Percentiles rank a stretch among this genome's conserved stretches.
Evolutionary conservation across 139 green algal genomes (phyloP).

Genomic region (Chlamydomonas asymmetrica): DNA sequence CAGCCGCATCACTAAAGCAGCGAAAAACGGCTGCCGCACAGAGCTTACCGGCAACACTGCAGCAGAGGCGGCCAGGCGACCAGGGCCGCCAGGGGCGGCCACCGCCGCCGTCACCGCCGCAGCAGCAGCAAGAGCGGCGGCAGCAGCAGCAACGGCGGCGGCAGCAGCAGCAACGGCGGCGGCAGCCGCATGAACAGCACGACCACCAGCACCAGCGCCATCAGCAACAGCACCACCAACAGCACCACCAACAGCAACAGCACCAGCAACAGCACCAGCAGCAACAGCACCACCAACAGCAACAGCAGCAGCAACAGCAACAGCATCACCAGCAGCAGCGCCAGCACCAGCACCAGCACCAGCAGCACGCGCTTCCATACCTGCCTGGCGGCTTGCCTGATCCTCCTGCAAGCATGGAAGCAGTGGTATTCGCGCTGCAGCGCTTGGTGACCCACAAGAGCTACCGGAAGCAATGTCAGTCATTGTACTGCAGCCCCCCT

Average conservation of each 20-base stretch:
- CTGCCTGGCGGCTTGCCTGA: too few relatives aligned
- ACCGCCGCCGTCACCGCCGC: neutral
- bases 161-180: neutral
- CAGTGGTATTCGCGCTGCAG: too few relatives aligned
- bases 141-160: neutral
- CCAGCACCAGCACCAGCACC: neutral
- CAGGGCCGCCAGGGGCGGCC: neutral
- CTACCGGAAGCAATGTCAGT: too few relatives aligned
- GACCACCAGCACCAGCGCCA: neutral
- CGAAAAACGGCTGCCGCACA: neutral
- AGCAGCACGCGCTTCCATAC: too few relatives aligned
- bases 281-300: conserved; percentile 15
- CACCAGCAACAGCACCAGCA: neutral
- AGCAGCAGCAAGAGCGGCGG: neutral
- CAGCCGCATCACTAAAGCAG: neutral
- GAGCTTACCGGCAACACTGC: neutral
- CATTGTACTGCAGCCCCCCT: too few relatives aligned
- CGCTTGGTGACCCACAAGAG: too few relatives aligned
- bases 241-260: neutral
- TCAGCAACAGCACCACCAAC: neutral
- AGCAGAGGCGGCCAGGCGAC: neutral
- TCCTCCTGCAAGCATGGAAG: too few relatives aligned
- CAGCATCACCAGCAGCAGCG: neutral
- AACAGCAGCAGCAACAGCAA: neutral
- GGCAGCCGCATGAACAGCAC: neutral